phyloP scores from a whole-genome alignment of 1,139 yeast genomes.

The Geotrichum histeridarum region DNA sequence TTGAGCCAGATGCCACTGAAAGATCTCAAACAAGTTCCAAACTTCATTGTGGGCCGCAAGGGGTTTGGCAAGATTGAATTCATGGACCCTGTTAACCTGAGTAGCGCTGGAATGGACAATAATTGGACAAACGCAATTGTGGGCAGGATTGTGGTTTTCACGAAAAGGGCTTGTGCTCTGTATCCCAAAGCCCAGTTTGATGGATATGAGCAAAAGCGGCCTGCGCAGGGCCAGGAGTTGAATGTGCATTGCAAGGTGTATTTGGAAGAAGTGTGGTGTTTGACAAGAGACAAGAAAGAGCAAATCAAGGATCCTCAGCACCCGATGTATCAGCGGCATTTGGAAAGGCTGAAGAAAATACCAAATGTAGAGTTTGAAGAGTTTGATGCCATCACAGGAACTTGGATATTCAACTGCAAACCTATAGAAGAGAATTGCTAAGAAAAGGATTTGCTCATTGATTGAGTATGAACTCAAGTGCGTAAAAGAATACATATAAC shows the following conservation, averaged over 20 bases:
- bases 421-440: constrained; percentile 18
- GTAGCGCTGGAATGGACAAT: constrained; percentile 42
- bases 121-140: constrained; percentile 49
- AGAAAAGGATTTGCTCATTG: too few species aligned
- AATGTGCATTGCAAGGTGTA: constrained; percentile 71
- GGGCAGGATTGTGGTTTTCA: constrained; percentile 60
- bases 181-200: constrained; percentile 52
- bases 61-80: constrained; percentile 76
- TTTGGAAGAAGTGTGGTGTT: constrained; percentile 76
- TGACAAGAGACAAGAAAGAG: constrained; percentile 62
- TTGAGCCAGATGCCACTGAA: constrained; percentile 55
- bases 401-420: constrained; percentile 69
- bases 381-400: constrained; percentile 75
- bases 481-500: too few species aligned
- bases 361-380: constrained; percentile 60
- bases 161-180: constrained; percentile 56
- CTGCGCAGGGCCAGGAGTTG: constrained; percentile 72
- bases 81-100: constrained; percentile 74
- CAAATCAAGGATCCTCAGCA: constrained; percentile 76
- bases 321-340: constrained; percentile 63
- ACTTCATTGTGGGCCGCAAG: constrained; percentile 73
- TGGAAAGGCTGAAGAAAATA: constrained; percentile 57
- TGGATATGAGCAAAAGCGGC: constrained; percentile 41
- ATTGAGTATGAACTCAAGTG: too few species aligned
- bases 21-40: constrained; percentile 58